Evolutionary conservation across 768 basidiomycete genomes (phyloP).

Genomic region (Phallus indusiatus): DNA sequence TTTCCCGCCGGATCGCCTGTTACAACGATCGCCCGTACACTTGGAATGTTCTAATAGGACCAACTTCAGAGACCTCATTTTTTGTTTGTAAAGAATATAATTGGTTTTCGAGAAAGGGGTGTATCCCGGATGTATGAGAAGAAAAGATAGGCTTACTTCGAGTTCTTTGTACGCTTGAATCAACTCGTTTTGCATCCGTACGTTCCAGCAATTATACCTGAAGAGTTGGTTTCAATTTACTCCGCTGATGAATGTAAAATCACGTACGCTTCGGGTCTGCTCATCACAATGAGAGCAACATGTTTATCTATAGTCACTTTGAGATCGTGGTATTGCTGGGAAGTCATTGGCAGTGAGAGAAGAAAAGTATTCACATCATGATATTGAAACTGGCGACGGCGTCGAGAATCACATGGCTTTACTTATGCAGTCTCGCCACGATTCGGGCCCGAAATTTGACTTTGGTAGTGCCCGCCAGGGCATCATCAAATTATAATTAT

Average conservation of each 20-base stretch:
- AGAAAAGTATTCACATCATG: background rate
- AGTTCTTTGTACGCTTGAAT: background rate
- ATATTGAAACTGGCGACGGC: background rate
- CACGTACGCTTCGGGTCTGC: background rate
- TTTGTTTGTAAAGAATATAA: background rate
- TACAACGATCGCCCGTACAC: background rate
- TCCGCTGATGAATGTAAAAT: background rate
- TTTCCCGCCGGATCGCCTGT: conserved; percentile 35
- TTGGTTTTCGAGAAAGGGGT: background rate
- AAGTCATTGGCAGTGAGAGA: background rate
- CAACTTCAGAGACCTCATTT: too few species aligned
- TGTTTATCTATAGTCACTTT: background rate
- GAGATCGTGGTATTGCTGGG: background rate
- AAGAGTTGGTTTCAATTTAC: background rate
- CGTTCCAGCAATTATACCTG: background rate
- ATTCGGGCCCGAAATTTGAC: too few species aligned
- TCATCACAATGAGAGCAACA: background rate
- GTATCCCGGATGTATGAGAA: background rate
- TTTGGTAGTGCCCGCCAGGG: background rate
- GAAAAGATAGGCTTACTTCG: background rate
- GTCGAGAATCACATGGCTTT: background rate
- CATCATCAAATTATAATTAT: background rate
- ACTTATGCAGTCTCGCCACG: too few species aligned
- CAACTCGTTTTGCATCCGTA: background rate
- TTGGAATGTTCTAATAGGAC: background rate